A percentile compares a stretch with the other conserved stretches of the same genome.
Conservation (phyloP, 2,329 filamentous ascomycete species). For the Piedraia hortae region DNA sequence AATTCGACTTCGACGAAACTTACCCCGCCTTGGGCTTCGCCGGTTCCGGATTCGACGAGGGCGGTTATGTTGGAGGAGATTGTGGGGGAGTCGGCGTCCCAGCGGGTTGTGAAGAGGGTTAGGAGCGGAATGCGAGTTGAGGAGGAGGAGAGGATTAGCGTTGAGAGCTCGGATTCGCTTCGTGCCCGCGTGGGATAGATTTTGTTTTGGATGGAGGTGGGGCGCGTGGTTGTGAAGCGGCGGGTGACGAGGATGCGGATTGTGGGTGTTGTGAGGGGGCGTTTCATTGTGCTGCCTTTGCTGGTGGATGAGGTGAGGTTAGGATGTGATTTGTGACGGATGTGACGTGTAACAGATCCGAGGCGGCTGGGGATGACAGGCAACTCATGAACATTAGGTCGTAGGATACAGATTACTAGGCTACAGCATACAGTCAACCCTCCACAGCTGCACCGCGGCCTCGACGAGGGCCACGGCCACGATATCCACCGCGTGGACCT, state of each 20-base stretch:
- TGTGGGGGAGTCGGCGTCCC: constrained; percentile 18
- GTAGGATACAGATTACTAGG: too few species aligned
- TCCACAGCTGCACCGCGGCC: constrained; percentile 1
- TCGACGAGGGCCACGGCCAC: constrained; percentile 36
- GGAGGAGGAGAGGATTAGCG: constrained; percentile 20
- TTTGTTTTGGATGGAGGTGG: constrained; percentile 9
- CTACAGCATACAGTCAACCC: too few species aligned
- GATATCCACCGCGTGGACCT: constrained; percentile 18
- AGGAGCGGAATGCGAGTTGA: constrained; percentile 18
- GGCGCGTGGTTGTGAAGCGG: constrained; percentile 2
- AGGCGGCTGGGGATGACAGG: too few species aligned
- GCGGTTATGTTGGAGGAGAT: constrained; percentile 17
- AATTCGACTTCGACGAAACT: constrained; percentile 22
- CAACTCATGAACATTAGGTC: too few species aligned
- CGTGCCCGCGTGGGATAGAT: constrained; percentile 16
- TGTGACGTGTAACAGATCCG: too few species aligned
- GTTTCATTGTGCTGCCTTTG: too few species aligned
- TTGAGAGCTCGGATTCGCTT: constrained; percentile 20
- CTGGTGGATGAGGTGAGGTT: too few species aligned
- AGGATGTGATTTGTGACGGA: too few species aligned
- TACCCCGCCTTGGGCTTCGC: constrained; percentile 19
- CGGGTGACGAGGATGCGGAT: neutral
- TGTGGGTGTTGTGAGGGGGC: too few species aligned
- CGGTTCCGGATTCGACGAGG: constrained; percentile 18
- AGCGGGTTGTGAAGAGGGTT: constrained; percentile 23